These are phyloP conservation scores for Blepharisma japonicum DNA, from an alignment of 73 alveolate genomes.

Conservation along the genomic window DNA sequence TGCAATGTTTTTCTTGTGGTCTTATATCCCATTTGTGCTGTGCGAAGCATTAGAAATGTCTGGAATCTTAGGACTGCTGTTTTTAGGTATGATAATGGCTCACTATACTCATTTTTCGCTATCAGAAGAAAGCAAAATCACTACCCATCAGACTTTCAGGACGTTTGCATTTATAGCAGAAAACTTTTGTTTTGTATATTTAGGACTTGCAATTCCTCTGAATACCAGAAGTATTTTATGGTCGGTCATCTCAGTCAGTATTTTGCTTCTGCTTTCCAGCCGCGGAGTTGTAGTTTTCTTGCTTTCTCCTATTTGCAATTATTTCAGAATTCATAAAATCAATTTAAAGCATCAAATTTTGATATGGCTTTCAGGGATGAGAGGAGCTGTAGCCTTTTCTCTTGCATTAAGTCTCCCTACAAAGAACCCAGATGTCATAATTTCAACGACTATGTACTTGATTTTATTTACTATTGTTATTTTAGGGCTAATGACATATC, in stretches of 20 bases:
- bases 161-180: conserved; percentile 42
- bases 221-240: neutral
- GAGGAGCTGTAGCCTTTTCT: conserved; percentile 60
- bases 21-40: conserved; percentile 39
- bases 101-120: conserved; percentile 38
- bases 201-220: conserved; percentile 45
- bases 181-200: conserved; percentile 48
- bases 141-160: conserved; percentile 33
- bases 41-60: conserved; percentile 47
- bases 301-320: conserved; percentile 33
- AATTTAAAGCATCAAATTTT: conserved; percentile 18
- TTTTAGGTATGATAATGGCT: conserved; percentile 47
- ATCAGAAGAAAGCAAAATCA: conserved; percentile 32
- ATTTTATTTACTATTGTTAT: conserved; percentile 30
- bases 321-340: conserved; percentile 25
- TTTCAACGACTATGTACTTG: conserved; percentile 35
- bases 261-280: conserved; percentile 29
- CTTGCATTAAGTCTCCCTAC: conserved; percentile 40
- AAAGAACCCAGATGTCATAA: conserved; percentile 42
- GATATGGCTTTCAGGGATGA: conserved; percentile 48
- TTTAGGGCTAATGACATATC: neutral
- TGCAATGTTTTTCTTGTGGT: conserved; percentile 38
- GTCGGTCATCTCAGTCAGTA: conserved; percentile 11
- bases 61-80: conserved; percentile 43
- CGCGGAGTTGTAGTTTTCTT: conserved; percentile 43